Evolutionary conservation across 441 rosid species (phyloP), one percentile per base, ranked within the genome.

Genomic region (Euphorbia celastroides): DNA sequence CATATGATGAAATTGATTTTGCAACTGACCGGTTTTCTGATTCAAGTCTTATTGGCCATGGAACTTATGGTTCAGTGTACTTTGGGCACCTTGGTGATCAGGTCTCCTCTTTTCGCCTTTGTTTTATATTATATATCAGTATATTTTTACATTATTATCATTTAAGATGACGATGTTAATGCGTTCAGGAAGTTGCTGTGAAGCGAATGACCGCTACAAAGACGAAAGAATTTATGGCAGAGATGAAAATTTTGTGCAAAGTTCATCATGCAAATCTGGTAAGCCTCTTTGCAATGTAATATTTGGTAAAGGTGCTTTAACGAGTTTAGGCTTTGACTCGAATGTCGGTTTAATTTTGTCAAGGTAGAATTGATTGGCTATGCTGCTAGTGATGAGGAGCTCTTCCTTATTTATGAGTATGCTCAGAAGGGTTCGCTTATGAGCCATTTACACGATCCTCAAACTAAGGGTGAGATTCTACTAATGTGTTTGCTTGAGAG

Each of bases 191-290:
- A 82, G 96, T 91, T 79, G 89, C 96, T 38, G 75, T 91, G 36
- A 94, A 94, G 80, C 87, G 88, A 74, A 91, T 94, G 99, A 89
- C 99, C 62, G 94, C 93, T 36, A 91, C 94, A 38, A 91, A 94
- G 68, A 85, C 96, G 25, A 94, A 84, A 83, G 97, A 94, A 83
- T 94, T 94, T 77, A 81, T 81, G 74, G 89, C 92, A n/a, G 97
- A 94, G 79, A 83, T 94, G 95, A 94, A 91, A 80, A 88, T 94
- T 68, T 73, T 94, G 76, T 91, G 99, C 87, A 89, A 78, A 80
- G 97, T 94, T 79, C 99, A 94, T 79, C 99, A 94, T 74, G 71
- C 96, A 60, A 91, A 91, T 81, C 88, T 94, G 95, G 99, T 91
- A 94, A 59, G 59, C 48, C 72, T 66, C 58, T 65, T 57, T 56